phyloP scores from a whole-genome alignment of 495 filamentous ascomycete genomes.

The Aspergillus ellipticus region DNA sequence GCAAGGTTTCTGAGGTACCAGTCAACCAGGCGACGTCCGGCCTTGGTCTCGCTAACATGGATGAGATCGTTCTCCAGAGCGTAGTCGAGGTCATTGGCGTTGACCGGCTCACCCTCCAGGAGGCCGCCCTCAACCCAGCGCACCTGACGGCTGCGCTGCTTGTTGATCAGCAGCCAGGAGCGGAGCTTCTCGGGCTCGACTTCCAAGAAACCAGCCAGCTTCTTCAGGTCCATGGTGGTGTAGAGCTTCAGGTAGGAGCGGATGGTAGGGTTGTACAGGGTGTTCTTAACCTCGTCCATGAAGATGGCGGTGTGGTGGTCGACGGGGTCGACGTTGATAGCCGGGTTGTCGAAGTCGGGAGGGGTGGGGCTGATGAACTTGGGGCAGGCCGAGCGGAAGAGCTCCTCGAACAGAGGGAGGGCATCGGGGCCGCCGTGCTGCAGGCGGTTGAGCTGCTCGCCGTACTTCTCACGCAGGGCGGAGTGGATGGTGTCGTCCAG shows the following conservation, averaged over 20 bases:
- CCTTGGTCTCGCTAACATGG: slow-evolving; percentile 97
- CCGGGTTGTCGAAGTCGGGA: slow-evolving; percentile 93
- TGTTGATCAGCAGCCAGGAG: slow-evolving; percentile 89
- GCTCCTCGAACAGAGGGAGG: slow-evolving; percentile 92
- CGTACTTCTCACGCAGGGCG: slow-evolving; percentile 95
- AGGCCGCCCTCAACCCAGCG: slow-evolving; percentile 89
- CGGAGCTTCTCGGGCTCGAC: slow-evolving; percentile 89
- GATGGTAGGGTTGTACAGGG: slow-evolving; percentile 84
- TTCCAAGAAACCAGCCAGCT: slow-evolving; percentile 94
- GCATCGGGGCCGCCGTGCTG: slow-evolving; percentile 94
- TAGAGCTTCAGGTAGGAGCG: slow-evolving; percentile 98
- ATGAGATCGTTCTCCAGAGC: slow-evolving; percentile 96
- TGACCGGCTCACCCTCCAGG: slow-evolving; percentile 86
- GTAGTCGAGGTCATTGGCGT: slow-evolving; percentile 91
- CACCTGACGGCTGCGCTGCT: slow-evolving; percentile 94
- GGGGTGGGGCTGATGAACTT: slow-evolving; percentile 99
- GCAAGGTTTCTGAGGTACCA: slow-evolving; percentile 98
- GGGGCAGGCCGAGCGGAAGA: slow-evolving; percentile 92
- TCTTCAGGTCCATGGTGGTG: slow-evolving; percentile 98
- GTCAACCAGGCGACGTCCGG: slow-evolving; percentile 91
- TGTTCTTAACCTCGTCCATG: slow-evolving; percentile 99
- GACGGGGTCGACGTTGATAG: slow-evolving; percentile 90
- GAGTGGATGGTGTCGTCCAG: slow-evolving; percentile 99
- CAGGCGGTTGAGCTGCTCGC: slow-evolving; percentile 91
- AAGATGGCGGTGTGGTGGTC: slow-evolving; percentile 96